Conservation (phyloP, 78 protist species). For the Planoprotostelium fungivorum region DNA sequence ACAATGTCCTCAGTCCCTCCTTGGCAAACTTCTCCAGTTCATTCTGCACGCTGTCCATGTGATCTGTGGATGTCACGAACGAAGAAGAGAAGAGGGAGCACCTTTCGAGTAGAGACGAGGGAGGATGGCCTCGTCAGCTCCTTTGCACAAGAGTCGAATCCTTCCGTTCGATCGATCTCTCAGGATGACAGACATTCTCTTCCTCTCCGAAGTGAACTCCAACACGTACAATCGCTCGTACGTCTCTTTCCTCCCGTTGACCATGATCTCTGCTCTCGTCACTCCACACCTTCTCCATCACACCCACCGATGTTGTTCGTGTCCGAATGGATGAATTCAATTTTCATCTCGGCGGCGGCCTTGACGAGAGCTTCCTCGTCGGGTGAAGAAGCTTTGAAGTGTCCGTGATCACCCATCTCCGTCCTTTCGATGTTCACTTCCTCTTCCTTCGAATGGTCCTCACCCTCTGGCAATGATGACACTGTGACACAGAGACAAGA, state of each 20-base stretch:
- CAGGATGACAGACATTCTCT: constrained; percentile 77
- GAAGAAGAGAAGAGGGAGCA: neutral
- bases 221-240: constrained; percentile 58
- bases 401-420: neutral
- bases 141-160: constrained; percentile 60
- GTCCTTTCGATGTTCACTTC: neutral
- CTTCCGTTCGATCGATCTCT: neutral
- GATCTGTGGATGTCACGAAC: neutral
- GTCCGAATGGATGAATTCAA: constrained; percentile 38
- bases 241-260: neutral
- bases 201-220: constrained; percentile 73
- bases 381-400: constrained; percentile 84
- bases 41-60: neutral
- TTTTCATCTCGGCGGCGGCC: constrained; percentile 65
- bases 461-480: neutral
- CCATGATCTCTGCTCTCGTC: constrained; percentile 4
- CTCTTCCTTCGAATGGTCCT: neutral
- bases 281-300: too few species aligned
- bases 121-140: constrained; percentile 74
- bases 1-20: constrained; percentile 88
- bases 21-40: constrained; percentile 58
- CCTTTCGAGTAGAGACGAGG: neutral
- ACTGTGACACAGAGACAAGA: constrained; percentile 35
- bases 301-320: neutral
- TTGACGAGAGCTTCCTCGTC: constrained; percentile 88